Conservation (phyloP, 2,329 filamentous ascomycete species). For the Calonectria hawksworthii region DNA sequence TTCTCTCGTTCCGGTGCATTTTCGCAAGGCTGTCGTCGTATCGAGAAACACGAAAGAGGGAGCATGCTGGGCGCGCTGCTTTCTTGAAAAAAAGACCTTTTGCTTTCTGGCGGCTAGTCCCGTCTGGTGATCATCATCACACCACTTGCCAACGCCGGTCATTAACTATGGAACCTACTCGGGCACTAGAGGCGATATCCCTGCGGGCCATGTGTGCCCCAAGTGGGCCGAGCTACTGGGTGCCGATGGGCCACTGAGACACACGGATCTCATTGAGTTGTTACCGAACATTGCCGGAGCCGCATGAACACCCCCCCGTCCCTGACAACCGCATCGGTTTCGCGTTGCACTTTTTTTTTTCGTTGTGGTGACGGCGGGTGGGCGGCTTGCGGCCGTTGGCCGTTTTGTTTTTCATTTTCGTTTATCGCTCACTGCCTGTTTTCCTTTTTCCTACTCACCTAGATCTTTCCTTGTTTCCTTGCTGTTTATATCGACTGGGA, state of each 20-base stretch:
- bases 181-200: slow-evolving; percentile 27
- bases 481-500: slow-evolving; percentile 15
- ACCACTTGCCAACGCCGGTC: slow-evolving; percentile 10
- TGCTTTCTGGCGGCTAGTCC: neutral
- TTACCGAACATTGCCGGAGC: slow-evolving; percentile 42
- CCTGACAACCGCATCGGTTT: slow-evolving; percentile 30
- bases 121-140: slow-evolving; percentile 22
- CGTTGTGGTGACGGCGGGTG: neutral
- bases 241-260: slow-evolving; percentile 30
- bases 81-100: neutral
- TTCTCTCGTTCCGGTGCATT: neutral
- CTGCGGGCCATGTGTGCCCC: slow-evolving; percentile 29
- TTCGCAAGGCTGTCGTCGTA: slow-evolving; percentile 18
- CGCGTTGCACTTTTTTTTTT: neutral
- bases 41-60: neutral
- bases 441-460: neutral
- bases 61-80: slow-evolving; percentile 11
- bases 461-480: slow-evolving; percentile 8
- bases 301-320: slow-evolving; percentile 38
- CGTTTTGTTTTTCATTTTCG: slow-evolving; percentile 3
- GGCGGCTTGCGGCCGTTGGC: neutral
- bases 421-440: too few relatives aligned
- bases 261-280: slow-evolving; percentile 37
- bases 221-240: slow-evolving; percentile 37
- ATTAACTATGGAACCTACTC: slow-evolving; percentile 12